These are phyloP conservation scores for Vigna angularis DNA, from an alignment of 306 rosid genomes.

Conservation along the genomic window DNA sequence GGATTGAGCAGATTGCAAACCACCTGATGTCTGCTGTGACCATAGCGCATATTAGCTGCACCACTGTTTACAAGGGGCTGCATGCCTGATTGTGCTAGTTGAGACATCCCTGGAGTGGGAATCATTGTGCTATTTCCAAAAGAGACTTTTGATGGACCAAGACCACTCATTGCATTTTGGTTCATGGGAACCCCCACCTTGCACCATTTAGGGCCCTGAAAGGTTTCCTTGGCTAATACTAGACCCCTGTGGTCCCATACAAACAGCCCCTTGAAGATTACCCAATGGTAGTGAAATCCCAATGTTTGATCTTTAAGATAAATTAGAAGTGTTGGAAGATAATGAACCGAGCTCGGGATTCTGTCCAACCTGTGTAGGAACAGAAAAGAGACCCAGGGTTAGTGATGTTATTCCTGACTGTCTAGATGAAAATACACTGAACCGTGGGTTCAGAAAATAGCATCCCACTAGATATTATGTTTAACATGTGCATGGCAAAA, in stretches of 20 bases:
- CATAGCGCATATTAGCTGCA: conserved; percentile 66
- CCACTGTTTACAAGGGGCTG: conserved; percentile 70
- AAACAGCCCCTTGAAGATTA: conserved; percentile 79
- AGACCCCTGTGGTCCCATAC: conserved; percentile 79
- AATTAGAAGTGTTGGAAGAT: conserved; percentile 67
- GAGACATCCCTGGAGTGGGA: conserved; percentile 97
- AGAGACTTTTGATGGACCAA: conserved; percentile 76
- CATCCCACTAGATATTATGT: conserved; percentile 98
- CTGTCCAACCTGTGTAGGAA: conserved; percentile 70
- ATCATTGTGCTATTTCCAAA: conserved; percentile 91
- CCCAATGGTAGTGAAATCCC: conserved; percentile 82
- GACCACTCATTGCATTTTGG: conserved; percentile 77
- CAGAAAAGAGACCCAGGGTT: conserved; percentile 65
- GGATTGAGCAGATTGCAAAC: conserved; percentile 73
- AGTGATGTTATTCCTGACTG: conserved; percentile 64
- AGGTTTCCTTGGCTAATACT: conserved; percentile 82
- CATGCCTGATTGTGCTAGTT: conserved; percentile 78
- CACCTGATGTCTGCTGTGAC: conserved; percentile 76
- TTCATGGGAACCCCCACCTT: conserved; percentile 81
- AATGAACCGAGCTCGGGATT: conserved; percentile 72
- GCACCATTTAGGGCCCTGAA: conserved; percentile 75
- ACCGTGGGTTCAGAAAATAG: conserved; percentile 51
- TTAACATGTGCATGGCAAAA: conserved; percentile 92
- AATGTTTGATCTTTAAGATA: conserved; percentile 74
- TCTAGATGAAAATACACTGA: conserved; percentile 84